Base-by-base conservation (phyloP, 768 basidiomycete species). In the Rhodotorula diobovata region DNA sequence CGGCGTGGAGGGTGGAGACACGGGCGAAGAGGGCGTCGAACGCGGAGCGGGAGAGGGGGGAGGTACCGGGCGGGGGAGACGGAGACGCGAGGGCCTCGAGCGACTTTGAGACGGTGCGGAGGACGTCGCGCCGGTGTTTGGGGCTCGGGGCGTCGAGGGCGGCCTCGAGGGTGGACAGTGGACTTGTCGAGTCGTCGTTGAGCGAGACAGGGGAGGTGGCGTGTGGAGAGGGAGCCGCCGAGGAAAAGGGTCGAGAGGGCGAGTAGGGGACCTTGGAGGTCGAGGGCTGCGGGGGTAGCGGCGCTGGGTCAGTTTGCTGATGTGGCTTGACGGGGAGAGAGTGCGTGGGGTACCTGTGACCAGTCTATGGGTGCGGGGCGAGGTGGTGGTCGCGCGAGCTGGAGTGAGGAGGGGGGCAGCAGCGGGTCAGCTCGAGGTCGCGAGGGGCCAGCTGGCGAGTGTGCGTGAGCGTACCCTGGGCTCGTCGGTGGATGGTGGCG, bases 231-330 rank as follows among this genome's bases (percentile, higher is more conserved):
- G 34, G 30, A 1, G 45, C 43, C 28, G 41, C 10, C 41, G 63
- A n/a, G 43, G 34, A 46, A 55, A 57, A n/a, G 51, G 34, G n/a
- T 30, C 16, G 12, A 45, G 51, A 12, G 15, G 70, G 64, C 30
- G 65, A 63, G 57, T 71, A 71, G 14, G 70, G 70, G 11, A 71
- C 28, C 30, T 57, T 41, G 12, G 70, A 71, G 9, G 70, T 71
- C n/a, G 70, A 71, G 12, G 70, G 70, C 66, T 71, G 55, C 8
- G 18, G 39, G 46, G n/a, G 1, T 1, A 2, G 14, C 7, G 0
- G 41, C 6, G 37, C 61, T 12, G 66, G 64, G 41, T 35, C 1
- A 2, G 21, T 1, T n/a, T 32, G 0, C 7, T 37, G 23, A 8
- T 39, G 2, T 32, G 3, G 54, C 25, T 32, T 32, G 28, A n/a